phyloP scores from a whole-genome alignment of 768 basidiomycete species.

The Gyrodon lividus region DNA sequence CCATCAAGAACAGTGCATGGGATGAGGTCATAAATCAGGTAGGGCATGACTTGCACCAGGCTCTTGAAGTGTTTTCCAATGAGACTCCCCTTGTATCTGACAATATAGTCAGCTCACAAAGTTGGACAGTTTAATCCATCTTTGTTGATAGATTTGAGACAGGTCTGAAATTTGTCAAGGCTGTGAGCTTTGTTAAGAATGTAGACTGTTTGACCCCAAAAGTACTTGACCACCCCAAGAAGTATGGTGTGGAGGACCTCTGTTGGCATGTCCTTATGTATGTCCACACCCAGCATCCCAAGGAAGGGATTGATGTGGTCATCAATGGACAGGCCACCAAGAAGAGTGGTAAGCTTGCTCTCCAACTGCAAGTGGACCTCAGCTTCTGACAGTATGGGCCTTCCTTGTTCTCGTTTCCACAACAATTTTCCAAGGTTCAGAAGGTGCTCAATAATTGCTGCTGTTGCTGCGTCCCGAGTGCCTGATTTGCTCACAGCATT shows the following conservation, averaged over 20 bases:
- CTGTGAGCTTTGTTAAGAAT: constrained; percentile 20
- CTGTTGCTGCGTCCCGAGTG: too few relatives aligned
- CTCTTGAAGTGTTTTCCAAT: constrained; percentile 33
- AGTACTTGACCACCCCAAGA: constrained; percentile 33
- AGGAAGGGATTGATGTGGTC: too few relatives aligned
- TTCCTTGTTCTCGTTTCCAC: too few relatives aligned
- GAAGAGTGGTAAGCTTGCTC: too few relatives aligned
- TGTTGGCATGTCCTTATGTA: constrained; percentile 30
- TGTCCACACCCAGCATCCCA: too few relatives aligned
- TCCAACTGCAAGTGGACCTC: too few relatives aligned
- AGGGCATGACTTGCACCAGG: constrained; percentile 27
- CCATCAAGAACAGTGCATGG: constrained; percentile 22
- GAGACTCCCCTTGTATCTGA: constrained; percentile 26
- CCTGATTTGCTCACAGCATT: too few relatives aligned
- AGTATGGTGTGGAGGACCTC: constrained; percentile 33
- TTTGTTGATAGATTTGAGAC: constrained; percentile 21
- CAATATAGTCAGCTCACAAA: constrained; percentile 31
- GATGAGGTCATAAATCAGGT: constrained; percentile 30
- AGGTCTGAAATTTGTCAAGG: constrained; percentile 17
- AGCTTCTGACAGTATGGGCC: too few relatives aligned
- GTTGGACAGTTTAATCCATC: constrained; percentile 25
- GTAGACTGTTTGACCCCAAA: constrained; percentile 20
- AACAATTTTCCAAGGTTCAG: too few relatives aligned
- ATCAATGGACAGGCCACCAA: too few relatives aligned
- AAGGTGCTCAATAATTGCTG: too few relatives aligned